phyloP scores from a whole-genome alignment of 768 basidiomycete genomes.

The Trametes villosa region DNA sequence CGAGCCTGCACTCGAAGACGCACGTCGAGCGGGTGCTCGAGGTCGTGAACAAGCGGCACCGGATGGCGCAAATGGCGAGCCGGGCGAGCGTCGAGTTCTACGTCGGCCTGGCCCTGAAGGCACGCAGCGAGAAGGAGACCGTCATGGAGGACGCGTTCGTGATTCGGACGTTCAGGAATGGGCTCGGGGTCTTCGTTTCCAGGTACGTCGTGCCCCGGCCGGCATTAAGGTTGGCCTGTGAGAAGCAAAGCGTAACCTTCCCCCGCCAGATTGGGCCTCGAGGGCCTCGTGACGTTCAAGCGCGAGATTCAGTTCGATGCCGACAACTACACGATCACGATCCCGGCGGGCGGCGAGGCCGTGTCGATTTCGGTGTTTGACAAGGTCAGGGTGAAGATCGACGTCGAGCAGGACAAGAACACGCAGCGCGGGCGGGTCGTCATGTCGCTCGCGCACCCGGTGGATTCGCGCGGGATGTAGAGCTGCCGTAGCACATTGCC shows the following conservation, averaged over 20 bases:
- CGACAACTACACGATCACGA: slow-evolving; percentile 83
- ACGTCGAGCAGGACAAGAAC: slow-evolving; percentile 93
- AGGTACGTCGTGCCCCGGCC: slow-evolving; percentile 62
- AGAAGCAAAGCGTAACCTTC: slow-evolving; percentile 9
- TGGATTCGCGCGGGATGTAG: slow-evolving; percentile 56
- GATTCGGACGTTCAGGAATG: slow-evolving; percentile 93
- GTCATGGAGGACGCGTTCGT: slow-evolving; percentile 89
- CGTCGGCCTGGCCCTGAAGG: slow-evolving; percentile 89
- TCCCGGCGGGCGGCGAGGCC: slow-evolving; percentile 52
- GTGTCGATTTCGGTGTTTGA: slow-evolving; percentile 88
- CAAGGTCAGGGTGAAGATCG: slow-evolving; percentile 88
- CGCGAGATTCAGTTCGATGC: slow-evolving; percentile 87
- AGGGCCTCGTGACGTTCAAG: slow-evolving; percentile 95
- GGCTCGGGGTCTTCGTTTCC: slow-evolving; percentile 93
- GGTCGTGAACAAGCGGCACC: slow-evolving; percentile 88
- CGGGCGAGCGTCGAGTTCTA: slow-evolving; percentile 98
- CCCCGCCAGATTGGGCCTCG: slow-evolving; percentile 79
- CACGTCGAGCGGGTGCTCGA: slow-evolving; percentile 87
- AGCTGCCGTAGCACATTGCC: slow-evolving; percentile 10
- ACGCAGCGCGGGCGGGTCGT: slow-evolving; percentile 90
- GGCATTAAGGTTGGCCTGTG: slow-evolving; percentile 1
- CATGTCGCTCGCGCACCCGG: slow-evolving; percentile 74
- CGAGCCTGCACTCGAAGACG: slow-evolving; percentile 83
- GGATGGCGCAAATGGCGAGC: slow-evolving; percentile 97
- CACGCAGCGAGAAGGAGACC: slow-evolving; percentile 51